These are phyloP conservation scores for Boletus rufocinnamomeus DNA, from an alignment of 768 basidiomycete genomes.

Conservation along the genomic window DNA sequence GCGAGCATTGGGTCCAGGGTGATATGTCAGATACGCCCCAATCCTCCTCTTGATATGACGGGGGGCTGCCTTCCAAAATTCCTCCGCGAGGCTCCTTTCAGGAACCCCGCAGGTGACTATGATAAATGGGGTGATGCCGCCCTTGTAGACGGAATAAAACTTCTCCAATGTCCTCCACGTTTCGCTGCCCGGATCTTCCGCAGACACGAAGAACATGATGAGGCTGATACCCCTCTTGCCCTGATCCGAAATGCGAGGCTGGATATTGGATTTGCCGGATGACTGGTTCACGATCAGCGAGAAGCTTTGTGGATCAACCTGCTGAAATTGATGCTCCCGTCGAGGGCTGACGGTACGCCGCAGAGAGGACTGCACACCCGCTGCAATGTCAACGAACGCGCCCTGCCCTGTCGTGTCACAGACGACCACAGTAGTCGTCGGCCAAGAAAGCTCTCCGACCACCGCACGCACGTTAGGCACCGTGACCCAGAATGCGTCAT, in stretches of 20 bases:
- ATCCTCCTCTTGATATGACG: conserved; percentile 11
- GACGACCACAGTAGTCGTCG: conserved; percentile 23
- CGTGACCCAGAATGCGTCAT: conserved; percentile 12
- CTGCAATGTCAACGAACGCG: conserved; percentile 11
- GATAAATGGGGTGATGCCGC: conserved; percentile 19
- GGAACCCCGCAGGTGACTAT: conserved; percentile 17
- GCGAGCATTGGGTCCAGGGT: conserved; percentile 12
- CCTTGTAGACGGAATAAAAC: conserved; percentile 18
- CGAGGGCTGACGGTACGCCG: not conserved
- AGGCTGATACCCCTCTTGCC: conserved; percentile 12
- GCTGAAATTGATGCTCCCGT: conserved; percentile 18
- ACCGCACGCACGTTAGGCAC: conserved; percentile 22
- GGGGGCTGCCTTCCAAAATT: conserved; percentile 13
- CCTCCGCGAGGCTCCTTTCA: conserved; percentile 12
- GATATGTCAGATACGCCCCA: conserved; percentile 12
- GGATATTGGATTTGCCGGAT: not conserved
- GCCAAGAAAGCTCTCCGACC: conserved; percentile 20
- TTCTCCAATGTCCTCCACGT: conserved; percentile 16
- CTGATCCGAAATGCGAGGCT: not conserved
- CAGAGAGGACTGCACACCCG: conserved; percentile 12
- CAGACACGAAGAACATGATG: conserved; percentile 18
- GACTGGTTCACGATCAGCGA: not conserved
- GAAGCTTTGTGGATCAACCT: conserved; percentile 15
- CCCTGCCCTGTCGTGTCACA: conserved; percentile 17
- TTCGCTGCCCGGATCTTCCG: conserved; percentile 7